Conservation (phyloP, 78 protist species). For the Isochrysis galbana region DNA sequence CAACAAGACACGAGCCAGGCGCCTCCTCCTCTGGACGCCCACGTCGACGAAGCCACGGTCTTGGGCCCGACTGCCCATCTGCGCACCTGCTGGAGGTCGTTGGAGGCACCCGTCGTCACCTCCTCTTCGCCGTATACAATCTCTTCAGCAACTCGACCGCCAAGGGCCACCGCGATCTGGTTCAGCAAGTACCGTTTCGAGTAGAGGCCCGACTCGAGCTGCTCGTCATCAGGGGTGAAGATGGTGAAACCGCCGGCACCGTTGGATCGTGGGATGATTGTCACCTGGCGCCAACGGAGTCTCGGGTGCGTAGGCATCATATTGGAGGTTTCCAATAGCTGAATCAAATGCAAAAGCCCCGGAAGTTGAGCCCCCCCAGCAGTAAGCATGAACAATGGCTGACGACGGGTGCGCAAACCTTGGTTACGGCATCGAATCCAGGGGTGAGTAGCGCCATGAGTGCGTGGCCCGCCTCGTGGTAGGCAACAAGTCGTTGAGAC, state of each 20-base stretch:
- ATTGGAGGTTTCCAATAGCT: no score
- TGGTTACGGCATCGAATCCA: constrained; percentile 83
- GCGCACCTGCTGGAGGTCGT: constrained; percentile 83
- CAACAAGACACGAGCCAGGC: no score
- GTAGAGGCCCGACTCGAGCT: constrained; percentile 66
- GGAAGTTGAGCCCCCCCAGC: no score
- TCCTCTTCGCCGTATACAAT: constrained; percentile 33
- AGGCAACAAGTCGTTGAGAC: not conserved
- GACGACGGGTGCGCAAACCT: no score
- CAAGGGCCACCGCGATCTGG: not conserved
- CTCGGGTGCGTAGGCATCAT: no score
- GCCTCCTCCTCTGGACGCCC: no score
- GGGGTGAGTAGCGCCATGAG: not conserved
- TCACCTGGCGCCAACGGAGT: no score
- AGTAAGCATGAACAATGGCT: no score
- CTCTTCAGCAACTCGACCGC: constrained; percentile 35
- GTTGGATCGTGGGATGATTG: not conserved
- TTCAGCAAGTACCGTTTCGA: constrained; percentile 34
- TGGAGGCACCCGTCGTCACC: constrained; percentile 90
- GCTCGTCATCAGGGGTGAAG: constrained; percentile 88
- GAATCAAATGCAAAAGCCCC: no score
- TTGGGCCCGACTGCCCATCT: no score
- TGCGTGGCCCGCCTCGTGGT: constrained; percentile 26
- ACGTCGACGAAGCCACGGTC: no score
- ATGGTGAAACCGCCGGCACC: constrained; percentile 91